These are phyloP conservation scores for Lactarius vividus DNA, from an alignment of 768 basidiomycete species.

Conservation along the genomic window DNA sequence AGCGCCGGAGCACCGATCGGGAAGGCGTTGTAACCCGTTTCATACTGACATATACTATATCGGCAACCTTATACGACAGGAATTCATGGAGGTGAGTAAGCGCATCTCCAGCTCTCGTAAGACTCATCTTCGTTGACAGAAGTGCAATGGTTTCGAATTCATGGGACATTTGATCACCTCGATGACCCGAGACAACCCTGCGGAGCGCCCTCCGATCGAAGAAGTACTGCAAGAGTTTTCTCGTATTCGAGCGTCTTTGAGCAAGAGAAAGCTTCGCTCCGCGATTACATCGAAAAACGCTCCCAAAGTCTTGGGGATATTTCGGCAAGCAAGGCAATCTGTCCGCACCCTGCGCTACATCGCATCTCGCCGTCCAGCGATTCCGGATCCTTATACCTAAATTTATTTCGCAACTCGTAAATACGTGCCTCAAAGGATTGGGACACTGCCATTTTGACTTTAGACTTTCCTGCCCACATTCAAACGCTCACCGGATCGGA, in stretches of 20 bases:
- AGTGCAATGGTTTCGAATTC: conserved; percentile 30
- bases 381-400: conserved; percentile 1
- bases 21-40: conserved; percentile 34
- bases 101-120: not conserved
- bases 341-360: conserved; percentile 4
- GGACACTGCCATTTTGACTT: not conserved
- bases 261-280: conserved; percentile 13
- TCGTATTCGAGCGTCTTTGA: conserved; percentile 7
- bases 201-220: conserved; percentile 30
- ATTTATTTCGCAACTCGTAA: not conserved
- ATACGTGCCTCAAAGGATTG: not conserved
- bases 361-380: not conserved
- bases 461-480: not conserved
- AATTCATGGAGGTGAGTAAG: conserved; percentile 33
- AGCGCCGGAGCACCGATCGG: conserved; percentile 35
- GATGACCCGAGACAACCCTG: conserved; percentile 33
- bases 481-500: not conserved
- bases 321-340: conserved; percentile 2
- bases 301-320: not conserved
- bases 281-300: conserved; percentile 3
- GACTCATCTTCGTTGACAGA: conserved; percentile 20
- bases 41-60: conserved; percentile 38
- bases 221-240: conserved; percentile 11
- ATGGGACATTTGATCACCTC: conserved; percentile 30
- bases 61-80: conserved; percentile 35